Percentiles rank a stretch among this genome's conserved stretches.
Evolutionary conservation across 352 stramenopile species (phyloP).

Genomic region (Saprolegnia parasitica): DNA sequence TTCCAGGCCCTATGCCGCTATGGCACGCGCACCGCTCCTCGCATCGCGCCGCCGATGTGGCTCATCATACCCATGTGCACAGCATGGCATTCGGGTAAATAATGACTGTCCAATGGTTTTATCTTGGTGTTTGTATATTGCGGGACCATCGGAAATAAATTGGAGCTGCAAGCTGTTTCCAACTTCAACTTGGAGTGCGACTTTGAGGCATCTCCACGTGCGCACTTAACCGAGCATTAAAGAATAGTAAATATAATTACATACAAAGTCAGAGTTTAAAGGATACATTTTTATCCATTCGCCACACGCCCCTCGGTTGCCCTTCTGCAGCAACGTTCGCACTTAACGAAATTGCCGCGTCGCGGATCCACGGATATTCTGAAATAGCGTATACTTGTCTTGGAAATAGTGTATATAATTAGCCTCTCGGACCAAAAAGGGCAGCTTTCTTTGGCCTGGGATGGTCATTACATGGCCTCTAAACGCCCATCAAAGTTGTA

Average conservation of each 20-base stretch:
- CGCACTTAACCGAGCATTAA: slow-evolving; percentile 7
- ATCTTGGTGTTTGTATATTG: background rate
- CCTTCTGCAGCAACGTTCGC: background rate
- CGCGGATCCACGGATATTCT: slow-evolving; percentile 4
- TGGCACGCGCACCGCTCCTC: background rate
- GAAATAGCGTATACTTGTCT: background rate
- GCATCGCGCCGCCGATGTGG: background rate
- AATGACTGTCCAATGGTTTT: background rate
- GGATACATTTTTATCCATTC: background rate
- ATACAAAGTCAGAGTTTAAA: background rate
- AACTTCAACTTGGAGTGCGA: slow-evolving; percentile 17
- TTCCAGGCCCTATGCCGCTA: too few relatives aligned
- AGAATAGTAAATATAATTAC: background rate
- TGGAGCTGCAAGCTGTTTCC: background rate
- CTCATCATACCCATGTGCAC: slow-evolving; percentile 3
- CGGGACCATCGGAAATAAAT: background rate
- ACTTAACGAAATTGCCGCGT: background rate
- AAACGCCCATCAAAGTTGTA: too few relatives aligned
- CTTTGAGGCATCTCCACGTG: slow-evolving; percentile 15
- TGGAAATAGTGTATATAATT: too few relatives aligned
- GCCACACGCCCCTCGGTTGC: background rate
- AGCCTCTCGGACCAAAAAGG: too few relatives aligned
- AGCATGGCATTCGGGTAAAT: background rate
- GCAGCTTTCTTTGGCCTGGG: too few relatives aligned
- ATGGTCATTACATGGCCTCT: too few relatives aligned